phyloP scores from a whole-genome alignment of 805 yeast species.

The Candida ovalis region DNA sequence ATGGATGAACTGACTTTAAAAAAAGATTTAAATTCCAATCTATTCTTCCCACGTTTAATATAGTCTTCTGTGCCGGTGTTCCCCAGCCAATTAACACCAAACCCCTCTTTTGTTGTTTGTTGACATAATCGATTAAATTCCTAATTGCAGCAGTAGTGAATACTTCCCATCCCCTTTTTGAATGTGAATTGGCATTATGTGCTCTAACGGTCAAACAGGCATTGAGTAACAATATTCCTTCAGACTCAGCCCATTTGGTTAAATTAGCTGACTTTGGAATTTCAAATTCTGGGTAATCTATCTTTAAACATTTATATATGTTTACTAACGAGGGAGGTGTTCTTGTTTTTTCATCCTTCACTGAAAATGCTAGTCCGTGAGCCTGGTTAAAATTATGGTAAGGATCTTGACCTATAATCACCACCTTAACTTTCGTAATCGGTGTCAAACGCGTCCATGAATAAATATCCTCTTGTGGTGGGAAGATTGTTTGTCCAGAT shows the following conservation, averaged over 20 bases:
- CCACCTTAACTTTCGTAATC: conserved; percentile 63
- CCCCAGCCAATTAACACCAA: conserved; percentile 69
- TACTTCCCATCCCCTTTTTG: conserved; percentile 87
- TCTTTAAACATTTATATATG: conserved; percentile 73
- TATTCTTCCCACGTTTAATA: conserved; percentile 25
- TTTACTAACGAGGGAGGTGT: conserved; percentile 88
- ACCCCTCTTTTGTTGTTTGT: conserved; percentile 39
- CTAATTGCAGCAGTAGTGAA: conserved; percentile 75
- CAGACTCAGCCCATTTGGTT: conserved; percentile 70
- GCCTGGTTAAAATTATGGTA: conserved; percentile 93
- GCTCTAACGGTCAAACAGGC: conserved; percentile 89
- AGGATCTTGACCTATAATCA: conserved; percentile 94
- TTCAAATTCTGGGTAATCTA: conserved; percentile 65
- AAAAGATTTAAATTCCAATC: conserved; percentile 41
- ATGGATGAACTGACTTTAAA: conserved; percentile 83
- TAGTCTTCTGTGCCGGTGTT: conserved; percentile 39
- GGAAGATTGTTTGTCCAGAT: conserved; percentile 55
- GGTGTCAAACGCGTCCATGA: conserved; percentile 93
- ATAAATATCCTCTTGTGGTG: conserved; percentile 72
- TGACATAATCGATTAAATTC: conserved; percentile 46
- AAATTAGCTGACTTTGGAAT: conserved; percentile 65
- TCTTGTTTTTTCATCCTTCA: conserved; percentile 69
- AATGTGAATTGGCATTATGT: conserved; percentile 90
- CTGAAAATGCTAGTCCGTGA: conserved; percentile 94
- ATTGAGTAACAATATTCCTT: conserved; percentile 85